phyloP scores from a whole-genome alignment of 2,329 filamentous ascomycete genomes.

The Rhytidhysteron rufulum region DNA sequence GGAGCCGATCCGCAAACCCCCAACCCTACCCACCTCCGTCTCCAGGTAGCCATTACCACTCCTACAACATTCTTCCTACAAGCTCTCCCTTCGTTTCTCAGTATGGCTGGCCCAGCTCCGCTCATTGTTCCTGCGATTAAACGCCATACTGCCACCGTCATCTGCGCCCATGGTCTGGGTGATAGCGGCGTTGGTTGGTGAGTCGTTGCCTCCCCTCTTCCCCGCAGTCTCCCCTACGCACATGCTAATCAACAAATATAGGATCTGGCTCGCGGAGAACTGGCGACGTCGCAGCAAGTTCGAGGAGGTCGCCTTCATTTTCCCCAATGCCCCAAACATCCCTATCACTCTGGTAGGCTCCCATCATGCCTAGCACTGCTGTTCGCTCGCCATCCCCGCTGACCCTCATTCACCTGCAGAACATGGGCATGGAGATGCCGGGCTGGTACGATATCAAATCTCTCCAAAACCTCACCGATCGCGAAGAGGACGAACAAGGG shows the following conservation, averaged over 20 bases:
- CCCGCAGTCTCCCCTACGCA: not conserved
- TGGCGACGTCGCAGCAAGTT: slow-evolving; percentile 78
- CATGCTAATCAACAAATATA: slow-evolving; percentile 26
- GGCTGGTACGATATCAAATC: slow-evolving; percentile 76
- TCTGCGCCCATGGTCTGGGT: slow-evolving; percentile 88
- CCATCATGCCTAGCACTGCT: not conserved
- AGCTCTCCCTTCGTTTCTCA: not conserved
- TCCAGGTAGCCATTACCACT: too few relatives aligned
- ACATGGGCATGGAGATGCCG: slow-evolving; percentile 74
- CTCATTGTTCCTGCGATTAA: slow-evolving; percentile 75
- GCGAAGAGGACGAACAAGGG: slow-evolving; percentile 64
- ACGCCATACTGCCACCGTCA: slow-evolving; percentile 89
- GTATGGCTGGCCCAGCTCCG: slow-evolving; percentile 40
- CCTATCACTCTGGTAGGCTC: slow-evolving; percentile 75
- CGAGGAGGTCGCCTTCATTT: slow-evolving; percentile 86
- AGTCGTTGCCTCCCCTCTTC: too few relatives aligned
- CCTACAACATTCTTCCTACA: too few relatives aligned
- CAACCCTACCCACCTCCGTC: too few relatives aligned
- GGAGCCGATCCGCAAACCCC: too few relatives aligned
- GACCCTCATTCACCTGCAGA: too few relatives aligned
- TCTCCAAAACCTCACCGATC: slow-evolving; percentile 43
- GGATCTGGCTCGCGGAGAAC: slow-evolving; percentile 77
- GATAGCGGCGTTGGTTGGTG: slow-evolving; percentile 75
- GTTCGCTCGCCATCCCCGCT: too few relatives aligned
- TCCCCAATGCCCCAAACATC: slow-evolving; percentile 84